Evolutionary conservation across 179 eudicot genomes (phyloP).

Genomic region (Silene noctiflora): DNA sequence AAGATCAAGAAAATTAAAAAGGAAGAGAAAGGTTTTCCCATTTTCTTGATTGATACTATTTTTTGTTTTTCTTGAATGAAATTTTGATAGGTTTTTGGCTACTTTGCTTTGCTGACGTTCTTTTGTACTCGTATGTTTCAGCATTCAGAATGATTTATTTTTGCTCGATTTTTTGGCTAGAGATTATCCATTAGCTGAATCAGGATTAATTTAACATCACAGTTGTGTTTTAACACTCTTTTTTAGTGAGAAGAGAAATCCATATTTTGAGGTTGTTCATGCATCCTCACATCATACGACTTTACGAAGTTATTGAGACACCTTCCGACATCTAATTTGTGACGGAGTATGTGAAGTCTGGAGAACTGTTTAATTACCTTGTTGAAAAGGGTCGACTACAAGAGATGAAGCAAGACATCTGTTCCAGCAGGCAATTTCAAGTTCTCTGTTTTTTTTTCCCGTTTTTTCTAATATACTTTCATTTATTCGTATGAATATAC

Average conservation of each 20-base stretch:
- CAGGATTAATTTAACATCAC: background rate
- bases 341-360: slow-evolving; percentile 92
- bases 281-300: slow-evolving; percentile 92
- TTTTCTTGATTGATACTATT: background rate
- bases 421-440: slow-evolving; percentile 72
- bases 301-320: slow-evolving; percentile 92
- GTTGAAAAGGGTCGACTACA: slow-evolving; percentile 94
- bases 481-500: too few relatives aligned
- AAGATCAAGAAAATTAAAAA: slow-evolving; percentile 83
- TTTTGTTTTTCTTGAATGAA: background rate
- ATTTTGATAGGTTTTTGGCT: too few relatives aligned
- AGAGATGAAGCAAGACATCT: slow-evolving; percentile 85
- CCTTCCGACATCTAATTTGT: slow-evolving; percentile 73
- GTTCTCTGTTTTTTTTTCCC: background rate
- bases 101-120: too few relatives aligned
- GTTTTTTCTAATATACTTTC: background rate
- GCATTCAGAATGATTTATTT: too few relatives aligned
- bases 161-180: too few relatives aligned
- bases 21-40: slow-evolving; percentile 87
- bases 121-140: too few relatives aligned
- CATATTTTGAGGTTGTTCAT: slow-evolving; percentile 82
- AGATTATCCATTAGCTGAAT: background rate
- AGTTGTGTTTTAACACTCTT: slow-evolving; percentile 11
- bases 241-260: slow-evolving; percentile 81
- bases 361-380: slow-evolving; percentile 89